Evolutionary conservation across 2,329 filamentous ascomycete species (phyloP), one percentile per base, ranked within the genome.

Genomic region (Periconia sp.): DNA sequence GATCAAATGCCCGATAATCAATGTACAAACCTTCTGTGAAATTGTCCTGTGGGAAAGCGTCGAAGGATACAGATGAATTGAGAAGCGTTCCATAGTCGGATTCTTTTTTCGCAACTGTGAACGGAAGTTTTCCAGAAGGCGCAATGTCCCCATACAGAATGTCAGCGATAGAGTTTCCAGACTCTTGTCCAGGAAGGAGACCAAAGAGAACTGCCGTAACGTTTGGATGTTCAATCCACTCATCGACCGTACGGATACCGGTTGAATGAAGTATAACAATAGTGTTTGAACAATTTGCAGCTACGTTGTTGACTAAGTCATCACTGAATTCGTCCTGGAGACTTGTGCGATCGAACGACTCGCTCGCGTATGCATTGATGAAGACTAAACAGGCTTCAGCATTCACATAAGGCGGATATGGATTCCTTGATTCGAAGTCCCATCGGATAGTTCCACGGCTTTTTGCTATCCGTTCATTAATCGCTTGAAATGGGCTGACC

Each of bases 181-280:
- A 71, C 53, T 78, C 75, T 46, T 78, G 62, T 10, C 91, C 91
- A 0, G 90, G 90, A 11, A 91, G 74, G 61, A 89, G 89, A 15
- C 89, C 90, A 83, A 87, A 93, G 1, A 95, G 68, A 45, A 95
- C 90, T 23, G 90, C 91, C 0, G 89, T 92, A 42, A 95, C 81
- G 71, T 95, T 95, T 31, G 84, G 82, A 71, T 86, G 85, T 47
- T 89, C 77, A 62, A 89, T 85, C 81, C 86, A 93, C 14, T 90
- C 83, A 7, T 85, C 84, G 18, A 97, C 76, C 0, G 94, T 76
- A 2, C 93, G 88, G 1, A 92, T 44, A 10, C 75, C 73, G 6
- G 65, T 71, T 13, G 68, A 71, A 58, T 78, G 71, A 10, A 73
- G 73, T 15, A 82, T 64, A 18, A 82, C 79, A 18, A 82, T 72